Percentiles rank a stretch among this genome's conserved stretches.
Evolutionary conservation across 345 rosid genomes (phyloP).

Genomic region (Moricandia moricandioides): DNA sequence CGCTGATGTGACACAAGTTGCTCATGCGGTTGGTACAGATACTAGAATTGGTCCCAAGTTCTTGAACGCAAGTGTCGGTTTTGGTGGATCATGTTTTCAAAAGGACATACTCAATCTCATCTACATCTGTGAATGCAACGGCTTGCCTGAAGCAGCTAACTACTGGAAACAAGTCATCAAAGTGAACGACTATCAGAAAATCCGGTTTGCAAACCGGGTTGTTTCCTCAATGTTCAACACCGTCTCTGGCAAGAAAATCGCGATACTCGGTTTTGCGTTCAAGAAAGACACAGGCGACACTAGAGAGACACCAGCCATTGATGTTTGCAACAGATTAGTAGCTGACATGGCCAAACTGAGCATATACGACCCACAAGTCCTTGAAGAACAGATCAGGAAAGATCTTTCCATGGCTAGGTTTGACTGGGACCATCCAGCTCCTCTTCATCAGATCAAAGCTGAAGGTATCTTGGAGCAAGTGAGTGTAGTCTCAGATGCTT

Average conservation of each 20-base stretch:
- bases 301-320: conserved; percentile 76
- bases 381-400: conserved; percentile 59
- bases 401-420: conserved; percentile 71
- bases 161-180: conserved; percentile 78
- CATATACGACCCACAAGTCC: conserved; percentile 65
- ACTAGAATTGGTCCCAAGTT: conserved; percentile 70
- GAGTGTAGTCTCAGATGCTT: conserved; percentile 49
- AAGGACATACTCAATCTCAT: conserved; percentile 67
- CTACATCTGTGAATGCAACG: conserved; percentile 70
- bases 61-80: conserved; percentile 71
- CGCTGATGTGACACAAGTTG: conserved; percentile 59
- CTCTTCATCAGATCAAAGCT: conserved; percentile 58
- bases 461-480: conserved; percentile 48
- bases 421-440: conserved; percentile 68
- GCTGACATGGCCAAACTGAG: conserved; percentile 59
- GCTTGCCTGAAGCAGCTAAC: conserved; percentile 64
- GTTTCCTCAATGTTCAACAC: conserved; percentile 71
- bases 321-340: conserved; percentile 63
- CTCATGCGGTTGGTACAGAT: conserved; percentile 62
- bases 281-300: conserved; percentile 81
- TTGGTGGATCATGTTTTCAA: conserved; percentile 76
- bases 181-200: conserved; percentile 74
- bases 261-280: conserved; percentile 66
- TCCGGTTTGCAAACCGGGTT: conserved; percentile 58
- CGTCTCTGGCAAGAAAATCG: conserved; percentile 59